These are phyloP conservation scores for Rhodotorula babjevae DNA, from an alignment of 768 basidiomycete genomes.

Conservation along the genomic window DNA sequence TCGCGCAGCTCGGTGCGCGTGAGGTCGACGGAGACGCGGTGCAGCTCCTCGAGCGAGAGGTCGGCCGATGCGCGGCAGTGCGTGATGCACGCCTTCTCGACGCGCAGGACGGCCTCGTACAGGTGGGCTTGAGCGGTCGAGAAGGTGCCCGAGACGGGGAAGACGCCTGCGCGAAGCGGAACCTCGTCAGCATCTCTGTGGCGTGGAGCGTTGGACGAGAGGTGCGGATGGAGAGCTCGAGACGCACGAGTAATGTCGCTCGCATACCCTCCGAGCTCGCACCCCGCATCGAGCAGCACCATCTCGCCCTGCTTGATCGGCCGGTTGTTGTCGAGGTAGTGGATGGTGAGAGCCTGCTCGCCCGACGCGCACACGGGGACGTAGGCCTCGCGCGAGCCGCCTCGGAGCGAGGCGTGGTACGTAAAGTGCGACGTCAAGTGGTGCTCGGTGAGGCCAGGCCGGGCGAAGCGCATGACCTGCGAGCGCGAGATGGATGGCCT, in stretches of 20 bases:
- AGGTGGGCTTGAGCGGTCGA: slow-evolving; percentile 73
- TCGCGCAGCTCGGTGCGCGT: slow-evolving; percentile 69
- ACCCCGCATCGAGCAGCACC: slow-evolving; percentile 42
- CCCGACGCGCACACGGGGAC: slow-evolving; percentile 97
- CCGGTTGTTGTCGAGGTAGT: slow-evolving; percentile 89
- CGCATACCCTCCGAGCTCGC: slow-evolving; percentile 67
- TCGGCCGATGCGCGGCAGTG: slow-evolving; percentile 51
- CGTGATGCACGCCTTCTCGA: slow-evolving; percentile 48
- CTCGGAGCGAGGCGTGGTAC: slow-evolving; percentile 71
- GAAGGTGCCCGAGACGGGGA: slow-evolving; percentile 77
- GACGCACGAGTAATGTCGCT: slow-evolving; percentile 68
- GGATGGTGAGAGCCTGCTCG: slow-evolving; percentile 81
- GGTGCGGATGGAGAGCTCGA: not conserved
- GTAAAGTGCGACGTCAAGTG: slow-evolving; percentile 78
- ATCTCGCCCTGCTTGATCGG: slow-evolving; percentile 62
- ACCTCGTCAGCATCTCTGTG: not conserved
- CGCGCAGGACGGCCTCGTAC: slow-evolving; percentile 56
- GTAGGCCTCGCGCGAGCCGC: slow-evolving; percentile 85
- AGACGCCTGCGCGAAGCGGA: slow-evolving; percentile 58
- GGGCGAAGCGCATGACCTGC: slow-evolving; percentile 37
- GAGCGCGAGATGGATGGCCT: too few species aligned
- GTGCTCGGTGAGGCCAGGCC: slow-evolving; percentile 53
- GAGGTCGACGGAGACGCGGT: slow-evolving; percentile 63
- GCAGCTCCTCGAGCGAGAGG: slow-evolving; percentile 68
- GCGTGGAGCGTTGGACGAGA: too few species aligned